A percentile compares a stretch with the other conserved stretches of the same genome.
phyloP scores from a whole-genome alignment of 1,284 basidiomycete species.

The Sporisorium scitamineum region DNA sequence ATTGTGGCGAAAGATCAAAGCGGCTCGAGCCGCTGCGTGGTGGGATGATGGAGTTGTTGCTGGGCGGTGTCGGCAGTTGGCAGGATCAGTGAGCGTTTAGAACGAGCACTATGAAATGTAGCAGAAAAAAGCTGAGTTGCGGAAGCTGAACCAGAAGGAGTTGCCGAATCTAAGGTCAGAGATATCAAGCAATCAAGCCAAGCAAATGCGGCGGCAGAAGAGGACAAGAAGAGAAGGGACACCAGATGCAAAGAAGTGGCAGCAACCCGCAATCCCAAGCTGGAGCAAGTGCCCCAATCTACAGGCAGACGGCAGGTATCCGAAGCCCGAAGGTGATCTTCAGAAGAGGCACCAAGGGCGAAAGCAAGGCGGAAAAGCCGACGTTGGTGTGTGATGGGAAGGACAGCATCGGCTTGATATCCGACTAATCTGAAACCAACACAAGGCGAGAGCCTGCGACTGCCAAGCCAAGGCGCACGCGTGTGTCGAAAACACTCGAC shows the following conservation, averaged over 20 bases:
- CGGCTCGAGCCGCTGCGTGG: conserved; percentile 26
- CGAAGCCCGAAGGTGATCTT: background rate
- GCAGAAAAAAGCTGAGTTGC: background rate
- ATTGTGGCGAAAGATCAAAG: conserved; percentile 9
- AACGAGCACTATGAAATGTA: background rate
- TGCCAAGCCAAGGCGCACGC: background rate
- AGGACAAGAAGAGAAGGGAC: too few species aligned
- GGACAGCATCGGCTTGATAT: background rate
- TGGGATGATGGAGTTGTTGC: background rate
- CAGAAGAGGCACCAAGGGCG: background rate
- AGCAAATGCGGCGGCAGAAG: background rate
- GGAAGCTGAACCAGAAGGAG: background rate
- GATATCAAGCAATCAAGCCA: background rate
- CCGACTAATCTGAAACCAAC: conserved; percentile 1
- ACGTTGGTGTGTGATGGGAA: background rate
- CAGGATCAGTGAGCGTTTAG: background rate
- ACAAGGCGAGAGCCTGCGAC: background rate
- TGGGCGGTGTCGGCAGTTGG: background rate
- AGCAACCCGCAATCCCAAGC: background rate
- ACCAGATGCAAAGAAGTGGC: background rate
- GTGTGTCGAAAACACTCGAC: conserved; percentile 3
- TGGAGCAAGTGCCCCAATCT: background rate
- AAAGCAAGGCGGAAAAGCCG: background rate
- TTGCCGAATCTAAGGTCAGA: background rate
- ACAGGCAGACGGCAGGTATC: background rate